These are phyloP conservation scores for Penicillium sp. DNA, from an alignment of 2,329 filamentous ascomycete species.

Conservation along the genomic window DNA sequence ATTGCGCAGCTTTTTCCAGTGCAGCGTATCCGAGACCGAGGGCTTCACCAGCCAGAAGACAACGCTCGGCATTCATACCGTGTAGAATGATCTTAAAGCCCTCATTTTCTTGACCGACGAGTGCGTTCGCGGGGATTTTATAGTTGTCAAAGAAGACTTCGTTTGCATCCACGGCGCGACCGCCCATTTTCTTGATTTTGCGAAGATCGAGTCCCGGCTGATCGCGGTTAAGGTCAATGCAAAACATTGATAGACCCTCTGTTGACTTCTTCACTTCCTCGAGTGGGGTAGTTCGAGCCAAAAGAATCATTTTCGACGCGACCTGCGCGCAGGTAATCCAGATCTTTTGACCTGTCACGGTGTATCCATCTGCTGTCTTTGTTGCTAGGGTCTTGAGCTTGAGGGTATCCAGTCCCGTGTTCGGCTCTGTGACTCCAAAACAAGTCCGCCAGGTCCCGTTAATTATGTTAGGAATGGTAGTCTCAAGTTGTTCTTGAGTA, in stretches of 20 bases:
- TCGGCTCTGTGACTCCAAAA: slow-evolving; percentile 66
- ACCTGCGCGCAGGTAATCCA: slow-evolving; percentile 88
- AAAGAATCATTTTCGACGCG: slow-evolving; percentile 77
- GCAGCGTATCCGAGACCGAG: slow-evolving; percentile 77
- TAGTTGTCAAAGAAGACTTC: slow-evolving; percentile 88
- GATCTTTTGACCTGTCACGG: slow-evolving; percentile 76
- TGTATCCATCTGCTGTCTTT: slow-evolving; percentile 62
- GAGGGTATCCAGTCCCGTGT: slow-evolving; percentile 67
- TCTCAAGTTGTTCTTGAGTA: slow-evolving; percentile 61
- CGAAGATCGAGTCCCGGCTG: slow-evolving; percentile 65
- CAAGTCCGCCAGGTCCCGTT: slow-evolving; percentile 70
- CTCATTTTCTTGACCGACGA: slow-evolving; percentile 71
- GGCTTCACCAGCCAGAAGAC: slow-evolving; percentile 74
- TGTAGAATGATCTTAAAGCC: slow-evolving; percentile 79
- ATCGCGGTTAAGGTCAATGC: slow-evolving; percentile 68
- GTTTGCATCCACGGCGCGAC: slow-evolving; percentile 77
- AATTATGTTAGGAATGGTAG: slow-evolving; percentile 69
- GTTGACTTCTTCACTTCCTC: slow-evolving; percentile 68
- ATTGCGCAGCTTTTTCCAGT: slow-evolving; percentile 60
- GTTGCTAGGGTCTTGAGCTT: slow-evolving; percentile 66
- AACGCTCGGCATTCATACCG: slow-evolving; percentile 78
- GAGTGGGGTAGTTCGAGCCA: slow-evolving; percentile 71
- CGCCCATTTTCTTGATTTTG: slow-evolving; percentile 82
- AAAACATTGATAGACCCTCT: slow-evolving; percentile 79
- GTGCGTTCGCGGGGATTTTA: slow-evolving; percentile 59